Evolutionary conservation across 139 green algal genomes (phyloP).

Genomic region (Picochlorum sp.): DNA sequence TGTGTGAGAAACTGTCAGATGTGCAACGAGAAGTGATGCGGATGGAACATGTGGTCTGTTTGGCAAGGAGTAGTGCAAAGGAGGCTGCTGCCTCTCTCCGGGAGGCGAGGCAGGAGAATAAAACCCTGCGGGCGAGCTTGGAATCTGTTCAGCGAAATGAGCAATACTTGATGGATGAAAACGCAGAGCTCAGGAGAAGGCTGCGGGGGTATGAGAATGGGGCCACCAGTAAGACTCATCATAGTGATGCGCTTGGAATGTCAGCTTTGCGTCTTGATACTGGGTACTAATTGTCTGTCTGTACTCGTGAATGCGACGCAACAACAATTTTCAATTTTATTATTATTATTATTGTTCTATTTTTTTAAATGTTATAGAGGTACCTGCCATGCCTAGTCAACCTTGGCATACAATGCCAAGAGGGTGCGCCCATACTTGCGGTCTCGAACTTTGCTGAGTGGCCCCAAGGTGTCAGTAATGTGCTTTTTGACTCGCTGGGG

Average conservation of each 20-base stretch:
- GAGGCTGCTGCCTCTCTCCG: slow-evolving; percentile 17
- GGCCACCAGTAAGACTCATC: too few relatives aligned
- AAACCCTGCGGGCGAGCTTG: neutral
- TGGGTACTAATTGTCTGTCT: neutral
- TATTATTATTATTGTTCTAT: neutral
- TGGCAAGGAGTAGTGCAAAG: slow-evolving; percentile 26
- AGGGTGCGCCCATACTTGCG: slow-evolving; percentile 76
- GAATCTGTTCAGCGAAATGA: too few relatives aligned
- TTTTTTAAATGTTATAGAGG: too few relatives aligned
- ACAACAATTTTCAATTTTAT: neutral
- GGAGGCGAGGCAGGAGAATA: slow-evolving; percentile 8
- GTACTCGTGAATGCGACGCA: neutral
- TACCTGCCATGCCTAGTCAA: neutral
- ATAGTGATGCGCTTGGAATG: too few relatives aligned
- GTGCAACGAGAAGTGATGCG: slow-evolving; percentile 44
- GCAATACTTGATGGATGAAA: too few relatives aligned
- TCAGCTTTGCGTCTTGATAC: neutral
- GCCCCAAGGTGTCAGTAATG: slow-evolving; percentile 39
- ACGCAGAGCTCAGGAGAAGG: too few relatives aligned
- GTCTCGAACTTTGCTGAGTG: slow-evolving; percentile 58
- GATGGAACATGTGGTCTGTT: slow-evolving; percentile 31
- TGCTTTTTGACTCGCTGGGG: slow-evolving; percentile 51
- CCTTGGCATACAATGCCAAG: slow-evolving; percentile 65
- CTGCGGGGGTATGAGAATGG: too few relatives aligned
- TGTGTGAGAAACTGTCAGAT: slow-evolving; percentile 48